A percentile compares a stretch with the other conserved stretches of the same genome.
phyloP scores from a whole-genome alignment of 1,284 basidiomycete genomes.

The Microbotryum silenes-acaulis region DNA sequence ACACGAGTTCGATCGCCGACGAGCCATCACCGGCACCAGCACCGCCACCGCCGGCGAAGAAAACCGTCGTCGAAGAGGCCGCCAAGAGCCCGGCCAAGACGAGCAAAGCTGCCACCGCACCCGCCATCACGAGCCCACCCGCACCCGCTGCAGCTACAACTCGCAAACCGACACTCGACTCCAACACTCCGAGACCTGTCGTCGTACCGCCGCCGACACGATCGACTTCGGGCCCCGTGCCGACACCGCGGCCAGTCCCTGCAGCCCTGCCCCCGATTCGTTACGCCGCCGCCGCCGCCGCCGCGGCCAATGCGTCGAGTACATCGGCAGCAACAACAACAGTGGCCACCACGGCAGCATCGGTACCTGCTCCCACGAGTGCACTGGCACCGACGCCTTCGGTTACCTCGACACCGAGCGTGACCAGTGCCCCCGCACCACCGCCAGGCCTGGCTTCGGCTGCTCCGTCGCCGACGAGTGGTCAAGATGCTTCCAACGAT shows the following conservation, averaged over 20 bases:
- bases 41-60: slow-evolving; percentile 28
- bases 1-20: slow-evolving; percentile 46
- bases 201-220: slow-evolving; percentile 25
- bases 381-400: slow-evolving; percentile 1
- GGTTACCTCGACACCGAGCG: not conserved
- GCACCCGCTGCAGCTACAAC: slow-evolving; percentile 11
- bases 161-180: slow-evolving; percentile 36
- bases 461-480: slow-evolving; percentile 1
- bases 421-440: not conserved
- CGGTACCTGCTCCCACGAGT: not conserved
- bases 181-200: slow-evolving; percentile 29
- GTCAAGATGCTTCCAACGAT: not conserved
- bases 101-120: slow-evolving; percentile 7
- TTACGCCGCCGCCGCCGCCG: slow-evolving; percentile 85
- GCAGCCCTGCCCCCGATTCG: slow-evolving; percentile 64
- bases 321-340: slow-evolving; percentile 13
- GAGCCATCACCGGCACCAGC: slow-evolving; percentile 22
- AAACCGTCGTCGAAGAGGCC: slow-evolving; percentile 19
- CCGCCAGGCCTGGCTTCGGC: slow-evolving; percentile 2
- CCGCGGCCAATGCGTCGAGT: slow-evolving; percentile 47
- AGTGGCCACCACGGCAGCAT: slow-evolving; percentile 5
- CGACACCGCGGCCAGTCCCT: slow-evolving; percentile 39
- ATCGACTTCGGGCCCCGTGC: slow-evolving; percentile 29
- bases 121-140: slow-evolving; percentile 25
- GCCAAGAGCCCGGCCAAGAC: slow-evolving; percentile 27